phyloP scores from a whole-genome alignment of 2,329 filamentous ascomycete genomes.

The Ceratocystis eucalypticola region DNA sequence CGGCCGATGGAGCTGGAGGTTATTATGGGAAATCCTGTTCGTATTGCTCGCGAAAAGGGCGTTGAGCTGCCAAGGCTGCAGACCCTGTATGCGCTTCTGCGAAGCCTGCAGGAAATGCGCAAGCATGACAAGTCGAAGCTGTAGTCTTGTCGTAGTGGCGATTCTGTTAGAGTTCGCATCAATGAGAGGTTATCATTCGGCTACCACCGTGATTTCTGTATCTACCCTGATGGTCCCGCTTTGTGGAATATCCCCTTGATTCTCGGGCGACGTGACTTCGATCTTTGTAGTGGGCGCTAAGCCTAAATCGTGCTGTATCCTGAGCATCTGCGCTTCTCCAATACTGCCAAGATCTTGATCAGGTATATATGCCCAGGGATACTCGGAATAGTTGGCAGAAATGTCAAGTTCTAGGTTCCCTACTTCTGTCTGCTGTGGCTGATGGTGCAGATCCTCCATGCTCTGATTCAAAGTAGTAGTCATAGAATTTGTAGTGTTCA shows the following conservation, averaged over 20 bases:
- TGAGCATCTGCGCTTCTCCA: conserved; percentile 8
- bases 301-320: conserved; percentile 11
- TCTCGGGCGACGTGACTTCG: background rate
- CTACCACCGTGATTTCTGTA: background rate
- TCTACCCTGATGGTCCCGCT: conserved; percentile 14
- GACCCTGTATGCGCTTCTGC: conserved; percentile 51
- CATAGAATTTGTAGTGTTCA: background rate
- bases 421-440: background rate
- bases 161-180: background rate
- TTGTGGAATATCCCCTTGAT: background rate
- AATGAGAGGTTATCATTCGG: background rate
- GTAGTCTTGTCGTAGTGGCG: background rate
- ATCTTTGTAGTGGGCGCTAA: conserved; percentile 8
- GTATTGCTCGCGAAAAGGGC: conserved; percentile 48
- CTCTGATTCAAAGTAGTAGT: background rate
- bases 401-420: too few relatives aligned
- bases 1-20: conserved; percentile 58
- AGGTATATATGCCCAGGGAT: conserved; percentile 9
- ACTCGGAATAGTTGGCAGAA: background rate
- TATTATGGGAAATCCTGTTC: conserved; percentile 56
- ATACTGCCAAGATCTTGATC: background rate
- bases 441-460: background rate
- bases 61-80: conserved; percentile 54
- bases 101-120: conserved; percentile 45
- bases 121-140: conserved; percentile 24